phyloP scores from a whole-genome alignment of 495 filamentous ascomycete genomes.

The Neurospora intermedia region DNA sequence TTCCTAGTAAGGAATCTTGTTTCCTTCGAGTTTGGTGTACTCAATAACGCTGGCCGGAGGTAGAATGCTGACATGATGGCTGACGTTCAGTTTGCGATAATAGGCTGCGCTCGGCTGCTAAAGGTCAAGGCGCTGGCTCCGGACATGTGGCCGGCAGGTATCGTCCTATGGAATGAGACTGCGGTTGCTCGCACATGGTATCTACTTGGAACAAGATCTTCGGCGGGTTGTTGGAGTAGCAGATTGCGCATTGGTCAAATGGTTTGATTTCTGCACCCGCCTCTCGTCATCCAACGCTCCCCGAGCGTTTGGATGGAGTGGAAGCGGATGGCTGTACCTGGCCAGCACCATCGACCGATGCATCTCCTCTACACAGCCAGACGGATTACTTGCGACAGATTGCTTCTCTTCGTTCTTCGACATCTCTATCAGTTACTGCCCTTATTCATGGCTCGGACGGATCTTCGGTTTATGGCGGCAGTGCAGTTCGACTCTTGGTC shows the following conservation, averaged over 20 bases:
- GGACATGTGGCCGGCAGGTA: slow-evolving; percentile 52
- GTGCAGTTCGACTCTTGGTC: background rate
- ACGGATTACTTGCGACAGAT: slow-evolving; percentile 15
- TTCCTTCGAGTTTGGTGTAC: slow-evolving; percentile 80
- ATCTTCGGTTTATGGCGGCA: slow-evolving; percentile 1
- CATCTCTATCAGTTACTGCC: slow-evolving; percentile 17
- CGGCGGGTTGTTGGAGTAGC: slow-evolving; percentile 14
- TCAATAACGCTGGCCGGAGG: slow-evolving; percentile 71
- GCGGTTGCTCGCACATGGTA: background rate
- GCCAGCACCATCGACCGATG: slow-evolving; percentile 19
- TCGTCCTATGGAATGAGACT: slow-evolving; percentile 56
- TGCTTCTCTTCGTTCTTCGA: slow-evolving; percentile 25
- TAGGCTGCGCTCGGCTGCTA: slow-evolving; percentile 92
- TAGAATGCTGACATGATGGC: slow-evolving; percentile 62
- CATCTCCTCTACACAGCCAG: slow-evolving; percentile 15
- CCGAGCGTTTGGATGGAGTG: background rate
- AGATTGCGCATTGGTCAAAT: slow-evolving; percentile 21
- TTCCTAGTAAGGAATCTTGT: slow-evolving; percentile 89
- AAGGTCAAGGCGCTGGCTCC: slow-evolving; percentile 63
- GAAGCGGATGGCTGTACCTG: slow-evolving; percentile 7
- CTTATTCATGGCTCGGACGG: slow-evolving; percentile 14
- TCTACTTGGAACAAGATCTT: background rate
- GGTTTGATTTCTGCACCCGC: slow-evolving; percentile 2
- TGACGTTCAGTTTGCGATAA: slow-evolving; percentile 78
- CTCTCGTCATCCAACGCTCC: background rate